Base-by-base conservation (phyloP, 2,329 filamentous ascomycete genomes). In the Xylariaceae sp. region DNA sequence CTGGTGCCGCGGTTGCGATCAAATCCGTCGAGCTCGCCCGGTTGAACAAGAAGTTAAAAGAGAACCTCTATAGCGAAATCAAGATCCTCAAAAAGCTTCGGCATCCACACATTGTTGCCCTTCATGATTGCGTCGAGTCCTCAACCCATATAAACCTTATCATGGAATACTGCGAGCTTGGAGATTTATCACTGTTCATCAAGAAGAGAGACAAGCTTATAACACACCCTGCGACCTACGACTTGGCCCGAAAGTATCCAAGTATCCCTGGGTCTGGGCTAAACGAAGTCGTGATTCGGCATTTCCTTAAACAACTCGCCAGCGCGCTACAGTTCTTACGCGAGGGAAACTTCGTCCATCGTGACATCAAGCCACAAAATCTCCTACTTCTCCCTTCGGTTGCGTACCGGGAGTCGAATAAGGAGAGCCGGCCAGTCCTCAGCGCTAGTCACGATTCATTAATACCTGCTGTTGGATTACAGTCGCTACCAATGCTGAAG, bases 121-220 rank as follows among this genome's bases (percentile, higher is more conserved):
- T 99, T 41, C 92, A 97, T 77, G 91, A 96, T 74, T 97, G 92
- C 76, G 83, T 93, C 72, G 92, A 97, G 72, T 88, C 91, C 0
- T 78, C 84, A 3, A 87, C 87, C 18, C 90, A 96, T 68, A 97
- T 97, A 75, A 94, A 99, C 74, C 83, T 99, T 53, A 87, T 97
- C 59, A 99, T 97, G 93, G 94, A 99, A 76, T 97, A 95, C 75
- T 97, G 94, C 75, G 91, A 96, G 70, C 82, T 99, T 33, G 93
- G 94, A 18, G 94, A 99, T 69, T 76, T 99, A 53, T 96, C 94
- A 9, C 81, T 93, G 48, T 97, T 99, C 73, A 97, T 99, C 76
- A 96, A 94, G 80, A 95, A 94, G 75, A 85, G 93, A 56, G 86
- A 93, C 56, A 89, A 87, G 68, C 83, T 97, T 39, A 82, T 81